Base-by-base conservation (phyloP, 192 early-diverging fungal species). In the Chytriomyces sp. region DNA sequence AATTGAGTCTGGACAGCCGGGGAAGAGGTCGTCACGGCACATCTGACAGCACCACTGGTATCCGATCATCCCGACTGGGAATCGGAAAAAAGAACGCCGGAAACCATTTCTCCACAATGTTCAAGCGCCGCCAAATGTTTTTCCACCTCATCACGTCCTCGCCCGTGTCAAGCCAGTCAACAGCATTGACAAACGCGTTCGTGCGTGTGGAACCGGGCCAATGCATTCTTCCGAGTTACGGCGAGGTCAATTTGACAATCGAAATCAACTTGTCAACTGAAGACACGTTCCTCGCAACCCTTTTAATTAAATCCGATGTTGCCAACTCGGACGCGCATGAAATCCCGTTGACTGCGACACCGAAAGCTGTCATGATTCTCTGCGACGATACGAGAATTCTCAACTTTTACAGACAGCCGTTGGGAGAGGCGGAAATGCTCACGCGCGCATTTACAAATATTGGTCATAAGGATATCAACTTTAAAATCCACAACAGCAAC, bases 261-360 rank as follows among this genome's bases (percentile, higher is more conserved):
- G 87, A 91, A 20, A 72, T 88, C 3, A 81, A 90, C 63, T 64
- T 91, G 46, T 74, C 84, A 2, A 84, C 84, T 7, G 89, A 91
- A 72, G 89, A 91, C 68, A 90, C 89, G 5, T 88, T 91, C 60
- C 67, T 91, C 43, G 88, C 88, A 0, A 91, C 89, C 11, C 75
- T 91, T 7, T 61, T 90, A 5, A 59, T 84, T 28, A 85, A 77
- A 63, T 66, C 89, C 1, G 80, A 83, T 49, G 78, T 91, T 3
- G 80, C 84, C 13, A 89, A 86, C 67, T 80, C 86, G 4, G 63
- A 85, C 9, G 45, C 69, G 11, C 80, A 91, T 68, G 89, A 91
- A 72, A 86, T 91, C 23, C 23, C 89, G 0, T 75, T 91, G 8
- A 84, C 89, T 23, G 89, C 89, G 18, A 90, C 89, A 13, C 88